Evolutionary conservation across 2,329 filamentous ascomycete species (phyloP).

Genomic region (Didymella arachidicola): DNA sequence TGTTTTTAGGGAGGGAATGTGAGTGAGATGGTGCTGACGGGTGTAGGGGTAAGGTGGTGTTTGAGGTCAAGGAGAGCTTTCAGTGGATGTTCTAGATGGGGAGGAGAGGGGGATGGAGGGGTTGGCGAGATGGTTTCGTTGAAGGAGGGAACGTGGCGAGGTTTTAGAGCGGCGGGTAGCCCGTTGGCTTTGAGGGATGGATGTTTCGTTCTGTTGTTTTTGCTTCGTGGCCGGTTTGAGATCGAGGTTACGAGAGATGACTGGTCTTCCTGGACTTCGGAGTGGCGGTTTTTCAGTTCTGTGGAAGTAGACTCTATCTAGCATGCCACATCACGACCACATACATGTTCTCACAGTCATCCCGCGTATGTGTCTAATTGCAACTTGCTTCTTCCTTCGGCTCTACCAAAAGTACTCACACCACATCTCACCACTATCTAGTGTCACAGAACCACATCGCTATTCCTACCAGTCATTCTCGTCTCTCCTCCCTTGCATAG

Average conservation of each 20-base stretch:
- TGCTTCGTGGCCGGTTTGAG: neutral
- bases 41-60: conserved; percentile 57
- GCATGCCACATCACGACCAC: neutral
- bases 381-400: neutral
- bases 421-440: neutral
- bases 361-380: neutral
- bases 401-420: neutral
- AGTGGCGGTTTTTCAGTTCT: neutral
- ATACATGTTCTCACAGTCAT: neutral
- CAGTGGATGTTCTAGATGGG: conserved; percentile 67
- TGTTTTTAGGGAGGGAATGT: neutral
- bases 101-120: neutral
- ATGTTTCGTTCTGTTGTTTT: neutral
- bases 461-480: conserved; percentile 47
- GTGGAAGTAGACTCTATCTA: neutral
- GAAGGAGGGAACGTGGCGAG: neutral
- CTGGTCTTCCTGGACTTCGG: neutral
- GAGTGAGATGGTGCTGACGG: conserved; percentile 21
- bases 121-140: neutral
- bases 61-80: conserved; percentile 70
- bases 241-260: neutral
- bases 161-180: neutral
- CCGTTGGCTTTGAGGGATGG: conserved; percentile 15
- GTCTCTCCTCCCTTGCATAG: conserved; percentile 55
- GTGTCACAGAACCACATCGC: too few relatives aligned